Base-by-base conservation (phyloP, 371 early-diverging fungal genomes). In the Saksenaea oblongispora region DNA sequence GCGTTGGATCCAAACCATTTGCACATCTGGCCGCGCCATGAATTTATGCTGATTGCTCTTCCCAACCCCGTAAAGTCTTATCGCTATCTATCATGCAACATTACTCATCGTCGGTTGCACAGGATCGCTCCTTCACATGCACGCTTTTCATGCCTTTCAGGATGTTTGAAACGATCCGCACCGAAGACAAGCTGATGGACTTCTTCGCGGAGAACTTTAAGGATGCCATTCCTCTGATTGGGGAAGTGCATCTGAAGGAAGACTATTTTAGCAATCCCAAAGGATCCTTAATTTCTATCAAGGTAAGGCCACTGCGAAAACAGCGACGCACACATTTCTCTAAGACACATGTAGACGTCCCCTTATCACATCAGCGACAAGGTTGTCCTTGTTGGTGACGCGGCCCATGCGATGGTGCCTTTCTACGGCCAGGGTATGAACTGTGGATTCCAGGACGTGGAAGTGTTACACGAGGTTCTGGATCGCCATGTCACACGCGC, bases 401-500 rank as follows among this genome's bases (percentile, higher is more conserved):
- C 98, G 0, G 96, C 98, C 0, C 98, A 98, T 70, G 93, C 95
- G 26, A 97, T 97, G 96, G 98, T 98, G 0, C 98, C 98, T 5
- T 98, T 98, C 69, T 98, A 92, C 54, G 95, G 93, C 5, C 93
- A 95, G 67, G 98, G 98, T 3, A 96, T 98, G 98, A 98, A 98
- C 75, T 95, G 95, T 77, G 99, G 99, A 1, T 95, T 98, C 64
- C 96, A 98, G 72, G 99, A 98, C 66, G 86, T 94, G 15, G 82
- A 88, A 39, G 87, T 89, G 17, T 82, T 98, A 3, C 88, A 93
- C 62, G 65, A 83, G 18, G 80, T 93, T 13, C 64, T 95, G 41
- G 84, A 84, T 35, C 67, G 78, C 36, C 84, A 87, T 55, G 53
- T 80, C 27, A 82, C 88, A 17, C 58, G 70, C 5, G 70, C 77